These are phyloP conservation scores for Cladophialophora immunda DNA, from an alignment of 2,329 filamentous ascomycete species.

Conservation along the genomic window DNA sequence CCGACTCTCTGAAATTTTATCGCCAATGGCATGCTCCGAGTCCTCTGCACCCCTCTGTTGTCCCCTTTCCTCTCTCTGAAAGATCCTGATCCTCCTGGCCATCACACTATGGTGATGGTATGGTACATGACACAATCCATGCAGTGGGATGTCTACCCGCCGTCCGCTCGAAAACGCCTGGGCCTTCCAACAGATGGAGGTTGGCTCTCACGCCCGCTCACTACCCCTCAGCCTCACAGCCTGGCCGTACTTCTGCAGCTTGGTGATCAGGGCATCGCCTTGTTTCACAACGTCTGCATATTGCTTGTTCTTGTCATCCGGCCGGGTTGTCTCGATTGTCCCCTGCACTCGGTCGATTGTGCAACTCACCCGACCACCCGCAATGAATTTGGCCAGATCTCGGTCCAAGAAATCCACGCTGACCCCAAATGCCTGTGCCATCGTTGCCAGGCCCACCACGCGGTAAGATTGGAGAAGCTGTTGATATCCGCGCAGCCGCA, in stretches of 20 bases:
- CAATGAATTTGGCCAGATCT: conserved; percentile 96
- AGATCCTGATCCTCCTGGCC: not conserved
- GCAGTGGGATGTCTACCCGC: not conserved
- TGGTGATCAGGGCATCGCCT: conserved; percentile 96
- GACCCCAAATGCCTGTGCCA: conserved; percentile 97
- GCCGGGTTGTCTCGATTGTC: conserved; percentile 96
- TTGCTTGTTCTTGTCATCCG: conserved; percentile 99
- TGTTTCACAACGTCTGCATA: conserved; percentile 98
- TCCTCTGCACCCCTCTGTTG: not conserved
- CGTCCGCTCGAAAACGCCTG: conserved; percentile 25
- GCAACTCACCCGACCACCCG: conserved; percentile 90
- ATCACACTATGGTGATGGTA: conserved; percentile 1
- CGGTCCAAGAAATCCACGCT: conserved; percentile 96
- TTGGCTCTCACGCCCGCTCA: conserved; percentile 74
- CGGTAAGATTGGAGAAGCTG: conserved; percentile 97
- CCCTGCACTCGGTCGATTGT: conserved; percentile 97
- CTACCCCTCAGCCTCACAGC: conserved; percentile 92
- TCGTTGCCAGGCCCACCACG: conserved; percentile 94
- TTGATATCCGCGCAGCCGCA: conserved; percentile 95
- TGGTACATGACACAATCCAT: conserved; percentile 20
- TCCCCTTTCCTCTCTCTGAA: not conserved
- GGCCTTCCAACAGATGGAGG: conserved; percentile 2
- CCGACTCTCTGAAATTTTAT: not conserved
- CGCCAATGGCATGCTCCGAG: not conserved
- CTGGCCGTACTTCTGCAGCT: conserved; percentile 99